phyloP scores from a whole-genome alignment of 768 basidiomycete species.

The Pulveroboletus sp. region DNA sequence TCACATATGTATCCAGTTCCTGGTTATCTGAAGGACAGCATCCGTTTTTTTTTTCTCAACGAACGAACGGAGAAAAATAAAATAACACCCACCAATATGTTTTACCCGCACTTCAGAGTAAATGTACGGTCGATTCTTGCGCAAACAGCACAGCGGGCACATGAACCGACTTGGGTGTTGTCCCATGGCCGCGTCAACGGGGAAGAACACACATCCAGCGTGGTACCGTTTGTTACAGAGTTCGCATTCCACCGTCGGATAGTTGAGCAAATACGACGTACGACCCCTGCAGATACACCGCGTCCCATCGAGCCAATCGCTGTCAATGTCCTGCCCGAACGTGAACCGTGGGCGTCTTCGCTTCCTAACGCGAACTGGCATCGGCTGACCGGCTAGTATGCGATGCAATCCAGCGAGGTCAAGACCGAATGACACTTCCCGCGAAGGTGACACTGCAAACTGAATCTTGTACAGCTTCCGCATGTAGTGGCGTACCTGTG shows the following conservation, averaged over 20 bases:
- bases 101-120: conserved; percentile 77
- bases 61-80: not conserved
- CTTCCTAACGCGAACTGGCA: conserved; percentile 49
- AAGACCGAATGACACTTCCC: conserved; percentile 77
- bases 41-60: conserved; percentile 2
- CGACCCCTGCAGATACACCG: conserved; percentile 80
- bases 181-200: conserved; percentile 39
- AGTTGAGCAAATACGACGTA: conserved; percentile 55
- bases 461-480: conserved; percentile 87
- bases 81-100: conserved; percentile 48
- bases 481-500: conserved; percentile 88
- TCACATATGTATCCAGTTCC: conserved; percentile 61
- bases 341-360: conserved; percentile 59
- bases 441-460: conserved; percentile 81
- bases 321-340: conserved; percentile 75
- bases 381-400: conserved; percentile 67
- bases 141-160: conserved; percentile 77
- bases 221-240: conserved; percentile 68
- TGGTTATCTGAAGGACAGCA: conserved; percentile 36
- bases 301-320: conserved; percentile 71
- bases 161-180: conserved; percentile 44
- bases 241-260: conserved; percentile 66
- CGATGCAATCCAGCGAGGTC: conserved; percentile 83
- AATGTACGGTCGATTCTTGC: conserved; percentile 67
- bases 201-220: conserved; percentile 72